Percentiles rank a stretch among this genome's conserved stretches.
phyloP scores from a whole-genome alignment of 192 early-diverging fungal species.

The Rhizophagus sp. region DNA sequence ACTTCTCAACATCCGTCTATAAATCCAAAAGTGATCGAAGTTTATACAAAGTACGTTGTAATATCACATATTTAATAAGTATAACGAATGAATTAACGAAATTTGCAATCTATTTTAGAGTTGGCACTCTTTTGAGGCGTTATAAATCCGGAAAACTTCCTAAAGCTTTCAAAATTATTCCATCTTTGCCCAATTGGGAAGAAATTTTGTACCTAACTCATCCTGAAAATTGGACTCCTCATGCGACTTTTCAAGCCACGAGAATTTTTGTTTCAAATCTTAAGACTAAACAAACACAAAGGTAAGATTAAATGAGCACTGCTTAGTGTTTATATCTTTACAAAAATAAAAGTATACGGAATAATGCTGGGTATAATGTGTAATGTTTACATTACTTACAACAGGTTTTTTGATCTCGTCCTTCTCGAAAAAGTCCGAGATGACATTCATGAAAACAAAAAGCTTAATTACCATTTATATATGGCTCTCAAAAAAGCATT shows the following conservation, averaged over 20 bases:
- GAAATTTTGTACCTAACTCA: conserved; percentile 90
- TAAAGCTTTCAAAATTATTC: conserved; percentile 99
- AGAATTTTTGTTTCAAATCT: conserved; percentile 97
- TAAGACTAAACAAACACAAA: conserved; percentile 88
- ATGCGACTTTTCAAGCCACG: conserved; percentile 94
- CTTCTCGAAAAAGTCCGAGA: conserved; percentile 90
- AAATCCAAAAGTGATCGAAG: conserved; percentile 90
- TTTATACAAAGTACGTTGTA: conserved; percentile 78
- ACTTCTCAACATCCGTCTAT: conserved; percentile 53
- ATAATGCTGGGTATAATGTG: too few species aligned
- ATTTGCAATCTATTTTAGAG: conserved; percentile 42
- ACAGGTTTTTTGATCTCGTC: conserved; percentile 81
- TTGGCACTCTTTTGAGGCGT: conserved; percentile 83
- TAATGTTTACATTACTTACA: background rate
- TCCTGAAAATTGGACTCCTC: conserved; percentile 94
- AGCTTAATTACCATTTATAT: conserved; percentile 96
- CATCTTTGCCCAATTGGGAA: conserved; percentile 95
- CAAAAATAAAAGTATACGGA: too few species aligned
- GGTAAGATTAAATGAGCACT: conserved; percentile 37
- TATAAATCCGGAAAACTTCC: conserved; percentile 95
- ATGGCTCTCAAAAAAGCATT: conserved; percentile 95
- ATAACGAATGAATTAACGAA: background rate
- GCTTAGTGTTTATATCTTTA: too few species aligned
- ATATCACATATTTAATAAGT: background rate
- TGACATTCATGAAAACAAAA: conserved; percentile 97